Conservation (phyloP, 352 stramenopile species). For the Phytophthora quininea region DNA sequence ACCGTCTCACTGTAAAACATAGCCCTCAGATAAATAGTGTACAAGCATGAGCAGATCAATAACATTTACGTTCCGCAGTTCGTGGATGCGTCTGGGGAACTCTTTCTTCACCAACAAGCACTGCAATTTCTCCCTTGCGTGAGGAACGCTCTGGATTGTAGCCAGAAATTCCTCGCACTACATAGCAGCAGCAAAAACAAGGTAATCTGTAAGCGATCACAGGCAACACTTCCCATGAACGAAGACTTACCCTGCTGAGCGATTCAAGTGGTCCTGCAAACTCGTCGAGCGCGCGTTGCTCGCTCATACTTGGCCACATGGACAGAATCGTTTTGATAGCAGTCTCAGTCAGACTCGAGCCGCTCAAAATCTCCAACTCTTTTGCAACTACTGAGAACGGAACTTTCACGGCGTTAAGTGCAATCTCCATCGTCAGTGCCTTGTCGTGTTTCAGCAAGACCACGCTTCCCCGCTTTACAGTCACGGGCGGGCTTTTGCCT, state of each 20-base stretch:
- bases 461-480: constrained; percentile 12
- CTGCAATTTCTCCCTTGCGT: constrained; percentile 34
- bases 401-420: constrained; percentile 18
- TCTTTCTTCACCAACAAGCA: constrained; percentile 39
- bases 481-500: not conserved
- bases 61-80: constrained; percentile 24
- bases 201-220: no score
- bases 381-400: constrained; percentile 25
- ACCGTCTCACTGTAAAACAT: constrained; percentile 19
- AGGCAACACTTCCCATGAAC: not conserved
- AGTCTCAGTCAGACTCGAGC: constrained; percentile 30
- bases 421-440: constrained; percentile 29
- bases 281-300: constrained; percentile 27
- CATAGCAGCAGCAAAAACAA: not conserved
- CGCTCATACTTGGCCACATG: constrained; percentile 37
- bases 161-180: constrained; percentile 40
- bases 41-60: not conserved
- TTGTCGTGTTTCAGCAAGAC: constrained; percentile 33
- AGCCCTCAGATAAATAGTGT: not conserved
- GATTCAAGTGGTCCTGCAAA: constrained; percentile 23
- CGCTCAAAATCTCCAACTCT: constrained; percentile 34
- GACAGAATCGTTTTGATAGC: constrained; percentile 37
- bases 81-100: constrained; percentile 21
- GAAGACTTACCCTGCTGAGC: constrained; percentile 25
- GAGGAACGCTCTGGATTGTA: constrained; percentile 23